Base-by-base conservation (phyloP, 2,329 filamentous ascomycete genomes). In the Aspergillus pseudotamarii region DNA sequence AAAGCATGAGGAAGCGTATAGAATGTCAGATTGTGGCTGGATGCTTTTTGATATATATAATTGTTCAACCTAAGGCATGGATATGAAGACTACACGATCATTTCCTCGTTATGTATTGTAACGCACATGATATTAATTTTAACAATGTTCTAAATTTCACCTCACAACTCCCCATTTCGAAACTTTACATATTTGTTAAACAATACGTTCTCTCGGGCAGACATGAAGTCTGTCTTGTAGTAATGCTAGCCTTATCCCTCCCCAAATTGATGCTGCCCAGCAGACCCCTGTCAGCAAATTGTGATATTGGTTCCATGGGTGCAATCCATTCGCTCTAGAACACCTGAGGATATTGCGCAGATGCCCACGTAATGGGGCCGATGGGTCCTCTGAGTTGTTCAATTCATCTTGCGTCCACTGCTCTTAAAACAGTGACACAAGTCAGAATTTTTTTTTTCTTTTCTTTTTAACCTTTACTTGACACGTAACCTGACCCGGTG, bases 381-480 rank as follows among this genome's bases (percentile, higher is more conserved):
- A 51, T 59, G 58, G 58, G 58, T 45, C 58, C 46, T 59, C 43
- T 53, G 45, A 54, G 36, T 54, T 59, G 34, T 59, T 43, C 43
- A 38, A 59, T 41, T 38, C 51, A 55, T 38, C 48, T 45, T 26
- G 48, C 58, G 48, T 59, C 23, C 53, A 53, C 58, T 59, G 58
- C 36, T 26, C 38, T 46, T 57, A 45, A 4, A 43, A 57, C 46
- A 57, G 48, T 36, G 55, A 50, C 56, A 32, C 50, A 53, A 26
- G 30, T 54, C 41, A 32, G 28, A 48, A 53, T 38, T 54, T 48
- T 34, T 53, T 58, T 53, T 59, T 54, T n/a, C 48, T 57, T 59
- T 55, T 46, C 56, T 51, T 51, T 61, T 64, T 64, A 43, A 59
- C 21, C 38, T 57, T 61, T 57, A 61, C 43, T 53, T 61, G 58